Base-by-base conservation (phyloP, 169 alveolate species). In the Cryptosporidium bovis region DNA sequence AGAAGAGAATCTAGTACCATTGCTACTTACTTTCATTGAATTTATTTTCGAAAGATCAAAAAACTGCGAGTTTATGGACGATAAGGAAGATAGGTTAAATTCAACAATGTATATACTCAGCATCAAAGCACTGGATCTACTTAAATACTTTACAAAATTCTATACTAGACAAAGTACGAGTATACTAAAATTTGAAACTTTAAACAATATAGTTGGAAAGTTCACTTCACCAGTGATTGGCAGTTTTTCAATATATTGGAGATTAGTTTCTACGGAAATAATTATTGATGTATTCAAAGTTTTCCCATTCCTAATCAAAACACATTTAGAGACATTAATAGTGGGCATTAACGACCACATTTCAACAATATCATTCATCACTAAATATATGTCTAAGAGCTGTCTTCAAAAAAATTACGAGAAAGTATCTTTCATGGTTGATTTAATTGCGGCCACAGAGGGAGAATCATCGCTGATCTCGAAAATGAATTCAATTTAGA, bases 41-140 rank as follows among this genome's bases (percentile, higher is more conserved):
- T 44, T 44, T 16, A 62, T 77, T 16, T 24, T 77, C 20, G 16
- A 27, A 27, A 40, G 12, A 2, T 15, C 18, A 10, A 46, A 62
- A 13, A 16, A 33, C 2, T 15, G n/a, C n/a, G 8, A 3, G 27
- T 60, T 77, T 3, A 60, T 77, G 71, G 87, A 77, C 29, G 87
- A 77, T 18, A 77, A 60, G 24, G 87, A 77, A 27, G 71, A 68
- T 33, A 44, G 34, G 18, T n/a, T 29, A 18, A 77, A 77, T 46
- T 60, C 71, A 34, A 64, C 40, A 77, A 20, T 77, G 15, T 66
- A 77, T 16, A 77, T 34, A 50, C 64, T 77, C 29, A 24, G 77
- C 24, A 18, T 77, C 15, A 27, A 55, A 24, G 65, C 53, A 44
- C 1, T 77, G 7, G 71, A 77, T 27, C 27, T 77, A n/a, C 48